Percentiles rank a stretch among this genome's conserved stretches.
These are phyloP conservation scores for Moricandia moricandioides DNA, from an alignment of 345 rosid species.

Conservation along the genomic window DNA sequence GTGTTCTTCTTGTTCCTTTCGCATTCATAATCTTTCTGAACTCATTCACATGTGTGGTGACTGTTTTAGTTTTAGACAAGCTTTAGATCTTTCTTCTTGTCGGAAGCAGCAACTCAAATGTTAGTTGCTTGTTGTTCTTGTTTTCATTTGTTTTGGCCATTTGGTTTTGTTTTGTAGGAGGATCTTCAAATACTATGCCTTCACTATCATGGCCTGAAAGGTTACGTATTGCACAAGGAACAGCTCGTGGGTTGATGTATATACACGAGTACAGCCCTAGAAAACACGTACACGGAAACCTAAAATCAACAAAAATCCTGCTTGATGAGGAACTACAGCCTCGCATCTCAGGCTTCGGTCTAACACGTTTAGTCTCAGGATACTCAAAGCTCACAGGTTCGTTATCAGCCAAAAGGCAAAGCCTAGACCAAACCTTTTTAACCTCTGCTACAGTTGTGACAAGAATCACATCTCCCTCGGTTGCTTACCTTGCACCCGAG, in stretches of 20 bases:
- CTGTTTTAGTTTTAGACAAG: constrained; percentile 2
- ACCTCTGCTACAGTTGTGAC: constrained; percentile 44
- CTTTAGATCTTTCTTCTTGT: background rate
- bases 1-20: constrained; percentile 4
- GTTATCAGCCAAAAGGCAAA: constrained; percentile 47
- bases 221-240: constrained; percentile 83
- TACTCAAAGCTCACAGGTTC: constrained; percentile 42
- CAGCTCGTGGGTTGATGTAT: constrained; percentile 76
- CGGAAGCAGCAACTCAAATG: background rate
- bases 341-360: constrained; percentile 73
- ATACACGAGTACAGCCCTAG: constrained; percentile 78
- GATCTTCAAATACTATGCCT: constrained; percentile 44
- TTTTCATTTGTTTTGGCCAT: constrained; percentile 11
- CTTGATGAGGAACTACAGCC: constrained; percentile 84
- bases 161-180: constrained; percentile 45
- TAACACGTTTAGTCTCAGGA: constrained; percentile 52
- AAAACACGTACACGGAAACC: constrained; percentile 73
- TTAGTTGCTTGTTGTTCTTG: background rate
- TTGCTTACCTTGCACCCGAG: constrained; percentile 75
- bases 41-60: constrained; percentile 18
- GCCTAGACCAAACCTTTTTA: constrained; percentile 41
- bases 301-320: constrained; percentile 80
- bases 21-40: background rate
- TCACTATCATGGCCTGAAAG: constrained; percentile 72
- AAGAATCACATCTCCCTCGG: constrained; percentile 46